Evolutionary conservation across 2,329 filamentous ascomycete species (phyloP).

Genomic region (Colletotrichum sojae): DNA sequence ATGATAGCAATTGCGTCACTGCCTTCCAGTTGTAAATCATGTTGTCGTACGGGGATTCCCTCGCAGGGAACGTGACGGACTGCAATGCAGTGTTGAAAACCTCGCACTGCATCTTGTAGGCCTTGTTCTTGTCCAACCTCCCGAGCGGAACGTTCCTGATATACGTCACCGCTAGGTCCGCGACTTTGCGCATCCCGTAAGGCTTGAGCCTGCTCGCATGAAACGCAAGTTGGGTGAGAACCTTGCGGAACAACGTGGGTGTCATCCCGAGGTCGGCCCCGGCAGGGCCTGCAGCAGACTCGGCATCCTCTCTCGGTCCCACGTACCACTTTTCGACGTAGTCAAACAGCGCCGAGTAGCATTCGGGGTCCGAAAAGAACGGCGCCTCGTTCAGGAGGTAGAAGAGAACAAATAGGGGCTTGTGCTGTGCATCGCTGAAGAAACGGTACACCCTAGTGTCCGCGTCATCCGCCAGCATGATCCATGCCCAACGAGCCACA

Average conservation of each 20-base stretch:
- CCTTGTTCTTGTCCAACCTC: slow-evolving; percentile 10
- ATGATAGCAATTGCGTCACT: slow-evolving; percentile 66
- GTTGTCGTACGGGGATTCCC: slow-evolving; percentile 50
- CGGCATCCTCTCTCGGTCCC: not conserved
- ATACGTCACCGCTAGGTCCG: slow-evolving; percentile 48
- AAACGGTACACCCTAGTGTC: slow-evolving; percentile 32
- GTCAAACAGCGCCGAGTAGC: slow-evolving; percentile 22
- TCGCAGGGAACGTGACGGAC: slow-evolving; percentile 50
- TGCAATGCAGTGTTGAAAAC: slow-evolving; percentile 55
- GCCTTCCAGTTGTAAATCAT: slow-evolving; percentile 70
- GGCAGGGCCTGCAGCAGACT: not conserved
- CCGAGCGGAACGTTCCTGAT: slow-evolving; percentile 46
- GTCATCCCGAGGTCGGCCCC: not conserved
- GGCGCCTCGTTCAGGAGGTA: slow-evolving; percentile 22
- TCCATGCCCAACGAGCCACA: slow-evolving; percentile 29
- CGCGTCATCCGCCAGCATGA: slow-evolving; percentile 12
- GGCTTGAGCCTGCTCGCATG: slow-evolving; percentile 46
- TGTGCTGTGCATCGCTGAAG: slow-evolving; percentile 15
- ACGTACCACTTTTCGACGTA: slow-evolving; percentile 34
- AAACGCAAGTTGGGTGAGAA: slow-evolving; percentile 8
- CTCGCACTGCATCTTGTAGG: slow-evolving; percentile 47
- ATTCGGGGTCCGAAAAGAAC: slow-evolving; percentile 8
- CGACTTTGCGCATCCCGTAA: slow-evolving; percentile 47
- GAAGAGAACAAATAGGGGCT: slow-evolving; percentile 37
- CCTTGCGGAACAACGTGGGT: slow-evolving; percentile 2